Evolutionary conservation across 2,329 filamentous ascomycete genomes (phyloP).

Genomic region (Aspergillus flavus): DNA sequence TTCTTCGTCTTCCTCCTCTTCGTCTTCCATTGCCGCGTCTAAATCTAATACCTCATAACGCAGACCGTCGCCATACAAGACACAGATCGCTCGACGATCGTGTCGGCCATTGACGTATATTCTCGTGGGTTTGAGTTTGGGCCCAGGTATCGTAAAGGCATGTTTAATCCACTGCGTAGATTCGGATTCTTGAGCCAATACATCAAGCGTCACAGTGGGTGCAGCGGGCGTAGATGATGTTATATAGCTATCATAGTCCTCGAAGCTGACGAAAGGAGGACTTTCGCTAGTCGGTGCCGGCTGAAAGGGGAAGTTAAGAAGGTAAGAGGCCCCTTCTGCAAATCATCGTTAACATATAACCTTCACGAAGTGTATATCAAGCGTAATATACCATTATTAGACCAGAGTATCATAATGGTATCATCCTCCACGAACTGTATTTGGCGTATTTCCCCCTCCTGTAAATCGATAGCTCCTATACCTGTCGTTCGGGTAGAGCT

Average conservation of each 20-base stretch:
- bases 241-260: conserved; percentile 16
- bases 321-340: conserved; percentile 30
- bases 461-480: conserved; percentile 36
- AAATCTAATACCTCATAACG: conserved; percentile 61
- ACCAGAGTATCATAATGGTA: conserved; percentile 62
- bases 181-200: conserved; percentile 19
- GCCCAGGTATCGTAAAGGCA: conserved; percentile 46
- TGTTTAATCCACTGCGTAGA: conserved; percentile 44
- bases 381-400: conserved; percentile 31
- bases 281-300: conserved; percentile 16
- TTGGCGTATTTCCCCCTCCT: conserved; percentile 53
- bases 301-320: conserved; percentile 40
- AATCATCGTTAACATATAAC: conserved; percentile 1
- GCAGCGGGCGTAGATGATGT: conserved; percentile 17
- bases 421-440: conserved; percentile 69
- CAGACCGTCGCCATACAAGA: conserved; percentile 56
- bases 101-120: conserved; percentile 60
- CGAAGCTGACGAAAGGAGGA: conserved; percentile 25
- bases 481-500: conserved; percentile 48
- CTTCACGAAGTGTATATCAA: neutral
- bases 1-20: conserved; percentile 30
- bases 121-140: conserved; percentile 51
- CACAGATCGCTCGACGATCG: conserved; percentile 55
- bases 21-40: conserved; percentile 45
- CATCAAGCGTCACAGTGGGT: conserved; percentile 20